Evolutionary conservation across 352 stramenopile species (phyloP).

Genomic region (Phytophthora fragariaefolia): DNA sequence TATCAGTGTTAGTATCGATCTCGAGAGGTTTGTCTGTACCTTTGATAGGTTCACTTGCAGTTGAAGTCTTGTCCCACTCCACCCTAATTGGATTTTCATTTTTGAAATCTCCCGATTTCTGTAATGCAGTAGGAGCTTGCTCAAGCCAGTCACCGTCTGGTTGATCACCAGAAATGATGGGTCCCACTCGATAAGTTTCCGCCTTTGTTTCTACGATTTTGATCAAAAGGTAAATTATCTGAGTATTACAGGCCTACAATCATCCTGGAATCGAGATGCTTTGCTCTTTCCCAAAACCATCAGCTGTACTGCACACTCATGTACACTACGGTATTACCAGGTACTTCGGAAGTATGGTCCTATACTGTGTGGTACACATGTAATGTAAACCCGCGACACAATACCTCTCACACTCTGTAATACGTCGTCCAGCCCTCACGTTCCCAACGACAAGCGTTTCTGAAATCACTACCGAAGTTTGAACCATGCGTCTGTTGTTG

Average conservation of each 20-base stretch:
- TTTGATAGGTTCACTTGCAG: no score
- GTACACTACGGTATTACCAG: no score
- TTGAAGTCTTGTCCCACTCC: no score
- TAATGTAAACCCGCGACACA: no score
- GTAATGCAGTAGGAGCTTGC: no score
- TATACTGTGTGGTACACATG: no score
- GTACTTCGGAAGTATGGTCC: no score
- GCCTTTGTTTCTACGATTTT: background rate
- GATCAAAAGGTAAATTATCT: background rate
- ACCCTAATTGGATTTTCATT: no score
- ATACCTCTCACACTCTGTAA: background rate
- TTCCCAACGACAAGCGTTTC: background rate
- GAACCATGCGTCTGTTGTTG: slow-evolving; percentile 6
- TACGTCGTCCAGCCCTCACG: background rate
- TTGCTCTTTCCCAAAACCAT: background rate
- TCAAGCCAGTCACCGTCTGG: background rate
- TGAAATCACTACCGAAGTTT: background rate
- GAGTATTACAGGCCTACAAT: background rate
- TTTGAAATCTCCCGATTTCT: no score
- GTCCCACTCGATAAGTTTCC: background rate
- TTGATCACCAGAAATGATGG: background rate
- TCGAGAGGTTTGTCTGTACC: no score
- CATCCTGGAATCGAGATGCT: background rate
- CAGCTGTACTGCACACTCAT: background rate
- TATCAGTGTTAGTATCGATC: no score